phyloP scores from a whole-genome alignment of 2,329 filamentous ascomycete species.

The Ophiostoma novo-ulmi region DNA sequence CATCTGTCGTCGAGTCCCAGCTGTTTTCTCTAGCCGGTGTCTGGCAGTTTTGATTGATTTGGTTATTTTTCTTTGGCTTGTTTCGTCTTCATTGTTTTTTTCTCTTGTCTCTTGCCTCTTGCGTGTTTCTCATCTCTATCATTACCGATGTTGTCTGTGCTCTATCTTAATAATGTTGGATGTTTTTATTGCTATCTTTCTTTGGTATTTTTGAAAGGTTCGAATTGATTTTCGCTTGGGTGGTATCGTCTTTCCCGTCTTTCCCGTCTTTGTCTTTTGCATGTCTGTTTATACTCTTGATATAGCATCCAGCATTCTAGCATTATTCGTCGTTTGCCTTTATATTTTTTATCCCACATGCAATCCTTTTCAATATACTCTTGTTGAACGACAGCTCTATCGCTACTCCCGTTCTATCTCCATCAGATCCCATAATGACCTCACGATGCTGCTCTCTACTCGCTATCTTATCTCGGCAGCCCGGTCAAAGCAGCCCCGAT shows the following conservation, averaged over 20 bases:
- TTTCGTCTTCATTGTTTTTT: background rate
- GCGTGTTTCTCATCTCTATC: background rate
- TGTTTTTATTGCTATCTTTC: background rate
- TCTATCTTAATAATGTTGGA: background rate
- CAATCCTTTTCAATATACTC: background rate
- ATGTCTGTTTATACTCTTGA: background rate
- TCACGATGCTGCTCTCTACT: background rate
- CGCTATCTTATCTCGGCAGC: slow-evolving; percentile 4
- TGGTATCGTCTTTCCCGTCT: background rate
- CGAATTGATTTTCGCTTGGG: background rate
- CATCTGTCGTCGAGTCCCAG: slow-evolving; percentile 21
- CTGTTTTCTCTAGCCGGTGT: slow-evolving; percentile 25
- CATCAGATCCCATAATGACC: background rate
- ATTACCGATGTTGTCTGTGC: background rate
- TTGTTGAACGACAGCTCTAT: background rate
- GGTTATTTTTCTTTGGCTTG: background rate
- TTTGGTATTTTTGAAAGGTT: background rate
- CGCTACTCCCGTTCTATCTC: background rate
- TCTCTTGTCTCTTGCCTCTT: background rate
- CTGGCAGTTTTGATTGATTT: slow-evolving; percentile 8
- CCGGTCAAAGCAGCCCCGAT: slow-evolving; percentile 11
- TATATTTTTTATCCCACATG: background rate
- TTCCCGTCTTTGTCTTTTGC: background rate
- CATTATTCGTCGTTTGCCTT: background rate
- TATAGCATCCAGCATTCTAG: background rate